phyloP scores from a whole-genome alignment of 106 monocot species.

The Dendrobium chrysotoxum region DNA sequence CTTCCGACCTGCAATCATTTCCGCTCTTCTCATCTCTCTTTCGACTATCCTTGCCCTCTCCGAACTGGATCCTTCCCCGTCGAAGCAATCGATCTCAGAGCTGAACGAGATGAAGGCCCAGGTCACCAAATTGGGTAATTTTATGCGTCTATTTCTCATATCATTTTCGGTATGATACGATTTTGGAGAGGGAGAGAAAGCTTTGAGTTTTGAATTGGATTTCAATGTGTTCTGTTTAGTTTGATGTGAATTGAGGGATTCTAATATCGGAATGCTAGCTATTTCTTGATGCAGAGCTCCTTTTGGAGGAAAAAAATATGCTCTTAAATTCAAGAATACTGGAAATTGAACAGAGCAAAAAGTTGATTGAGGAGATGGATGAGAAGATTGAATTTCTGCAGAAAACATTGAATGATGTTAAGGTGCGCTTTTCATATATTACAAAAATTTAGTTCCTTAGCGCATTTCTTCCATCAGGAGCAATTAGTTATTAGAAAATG shows the following conservation, averaged over 20 bases:
- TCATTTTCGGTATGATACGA: neutral
- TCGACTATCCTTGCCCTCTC: constrained; percentile 3
- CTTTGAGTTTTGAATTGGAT: neutral
- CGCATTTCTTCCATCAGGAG: neutral
- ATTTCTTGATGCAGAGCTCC: constrained; percentile 22
- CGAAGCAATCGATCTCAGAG: neutral
- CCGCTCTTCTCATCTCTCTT: constrained; percentile 1
- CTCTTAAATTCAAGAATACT: constrained; percentile 26
- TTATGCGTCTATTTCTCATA: neutral
- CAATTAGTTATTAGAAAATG: neutral
- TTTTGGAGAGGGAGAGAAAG: neutral
- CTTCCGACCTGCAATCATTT: neutral
- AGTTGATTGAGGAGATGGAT: constrained; percentile 47
- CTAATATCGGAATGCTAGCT: neutral
- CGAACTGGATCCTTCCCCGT: neutral
- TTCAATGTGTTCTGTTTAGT: neutral
- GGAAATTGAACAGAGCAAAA: constrained; percentile 28
- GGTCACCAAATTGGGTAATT: neutral
- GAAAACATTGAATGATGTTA: constrained; percentile 23
- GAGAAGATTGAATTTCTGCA: constrained; percentile 36
- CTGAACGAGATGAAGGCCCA: constrained; percentile 5
- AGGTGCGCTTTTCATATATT: constrained; percentile 30
- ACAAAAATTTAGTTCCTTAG: neutral
- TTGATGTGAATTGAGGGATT: neutral
- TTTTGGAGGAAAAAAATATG: constrained; percentile 30